Evolutionary conservation across 208 protist genomes (phyloP).

Genomic region (Acanthamoeba triangularis): DNA sequence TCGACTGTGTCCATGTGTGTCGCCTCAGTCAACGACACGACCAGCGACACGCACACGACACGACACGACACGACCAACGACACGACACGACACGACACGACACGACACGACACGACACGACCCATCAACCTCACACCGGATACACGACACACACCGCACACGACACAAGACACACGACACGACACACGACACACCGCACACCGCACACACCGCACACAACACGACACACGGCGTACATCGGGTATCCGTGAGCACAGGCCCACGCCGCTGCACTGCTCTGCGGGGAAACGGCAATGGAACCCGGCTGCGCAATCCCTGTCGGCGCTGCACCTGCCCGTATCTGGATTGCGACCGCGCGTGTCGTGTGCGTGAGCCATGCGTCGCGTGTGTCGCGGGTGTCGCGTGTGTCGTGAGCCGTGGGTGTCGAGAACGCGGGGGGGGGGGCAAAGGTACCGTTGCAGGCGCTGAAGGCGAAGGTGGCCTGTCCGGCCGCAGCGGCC

Average conservation of each 20-base stretch:
- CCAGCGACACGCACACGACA: neutral
- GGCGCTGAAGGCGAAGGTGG: neutral
- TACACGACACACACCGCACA: neutral
- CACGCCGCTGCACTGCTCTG: neutral
- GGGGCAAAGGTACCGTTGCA: neutral
- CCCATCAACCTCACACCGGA: neutral
- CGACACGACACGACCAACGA: neutral
- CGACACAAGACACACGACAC: no score
- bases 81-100: no score
- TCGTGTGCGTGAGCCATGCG: no score
- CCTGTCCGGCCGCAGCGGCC: neutral
- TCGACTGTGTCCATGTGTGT: neutral
- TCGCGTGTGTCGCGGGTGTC: neutral
- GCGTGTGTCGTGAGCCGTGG: neutral
- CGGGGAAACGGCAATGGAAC: slow-evolving; percentile 39
- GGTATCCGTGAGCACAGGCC: neutral
- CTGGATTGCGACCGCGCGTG: neutral
- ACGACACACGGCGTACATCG: neutral
- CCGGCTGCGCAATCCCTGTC: neutral
- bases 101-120: neutral
- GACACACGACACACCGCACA: neutral
- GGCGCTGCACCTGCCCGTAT: neutral
- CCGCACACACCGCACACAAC: neutral
- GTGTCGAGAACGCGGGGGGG: neutral
- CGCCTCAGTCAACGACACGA: neutral